These are phyloP conservation scores for Leishmania aethiopica DNA, from an alignment of 208 protist genomes.

Conservation along the genomic window DNA sequence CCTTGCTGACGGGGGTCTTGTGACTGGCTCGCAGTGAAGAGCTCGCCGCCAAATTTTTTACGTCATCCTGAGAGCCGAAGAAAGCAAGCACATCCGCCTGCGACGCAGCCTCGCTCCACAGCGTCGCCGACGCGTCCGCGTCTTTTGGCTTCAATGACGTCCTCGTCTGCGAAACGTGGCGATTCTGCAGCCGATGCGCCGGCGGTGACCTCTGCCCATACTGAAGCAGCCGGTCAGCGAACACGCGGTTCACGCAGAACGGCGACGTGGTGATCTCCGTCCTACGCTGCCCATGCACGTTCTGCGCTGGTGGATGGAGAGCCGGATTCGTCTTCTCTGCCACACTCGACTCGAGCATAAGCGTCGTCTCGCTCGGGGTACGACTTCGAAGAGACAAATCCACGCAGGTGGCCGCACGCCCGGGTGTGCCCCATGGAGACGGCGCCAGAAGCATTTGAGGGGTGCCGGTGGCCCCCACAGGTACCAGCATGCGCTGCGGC, in stretches of 20 bases:
- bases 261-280: constrained; percentile 12
- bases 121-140: background rate
- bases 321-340: constrained; percentile 7
- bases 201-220: constrained; percentile 5
- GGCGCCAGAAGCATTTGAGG: background rate
- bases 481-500: background rate
- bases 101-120: constrained; percentile 21
- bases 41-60: background rate
- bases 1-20: constrained; percentile 8
- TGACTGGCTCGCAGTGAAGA: background rate
- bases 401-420: background rate
- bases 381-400: background rate
- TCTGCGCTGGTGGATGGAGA: constrained; percentile 13
- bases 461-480: background rate
- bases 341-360: background rate
- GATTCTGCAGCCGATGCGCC: background rate
- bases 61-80: constrained; percentile 13
- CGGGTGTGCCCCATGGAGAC: background rate
- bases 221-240: constrained; percentile 17
- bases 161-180: background rate
- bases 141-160: background rate
- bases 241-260: constrained; percentile 28
- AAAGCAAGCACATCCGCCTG: constrained; percentile 30
- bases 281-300: background rate
- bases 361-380: too few relatives aligned